Percentiles rank a stretch among this genome's conserved stretches.
Conservation (phyloP, 495 filamentous ascomycete species). For the Extremus antarcticus region DNA sequence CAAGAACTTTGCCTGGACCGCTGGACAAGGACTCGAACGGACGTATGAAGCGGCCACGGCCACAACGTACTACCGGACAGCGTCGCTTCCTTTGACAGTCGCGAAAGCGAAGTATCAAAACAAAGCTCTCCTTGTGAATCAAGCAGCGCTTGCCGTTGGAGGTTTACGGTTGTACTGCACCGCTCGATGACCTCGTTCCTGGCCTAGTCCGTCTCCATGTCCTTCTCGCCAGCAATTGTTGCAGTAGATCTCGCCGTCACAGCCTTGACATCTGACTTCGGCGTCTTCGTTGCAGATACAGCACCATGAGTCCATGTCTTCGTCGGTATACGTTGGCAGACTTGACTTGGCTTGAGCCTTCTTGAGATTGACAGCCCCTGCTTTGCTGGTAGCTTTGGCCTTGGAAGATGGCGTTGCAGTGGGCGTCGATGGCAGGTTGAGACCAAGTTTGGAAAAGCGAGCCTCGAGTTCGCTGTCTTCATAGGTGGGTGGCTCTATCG, state of each 20-base stretch:
- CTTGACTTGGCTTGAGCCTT: constrained; percentile 21
- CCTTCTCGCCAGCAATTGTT: constrained; percentile 57
- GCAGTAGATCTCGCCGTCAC: constrained; percentile 58
- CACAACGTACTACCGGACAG: too few relatives aligned
- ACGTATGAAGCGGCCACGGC: too few relatives aligned
- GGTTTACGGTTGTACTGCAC: constrained; percentile 7
- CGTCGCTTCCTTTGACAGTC: too few relatives aligned
- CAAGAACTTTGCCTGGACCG: too few relatives aligned
- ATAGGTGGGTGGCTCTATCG: constrained; percentile 10
- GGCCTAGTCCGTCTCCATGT: constrained; percentile 32
- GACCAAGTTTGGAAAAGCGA: constrained; percentile 16
- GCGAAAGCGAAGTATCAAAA: too few relatives aligned
- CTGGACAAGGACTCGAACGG: too few relatives aligned
- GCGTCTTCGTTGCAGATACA: constrained; percentile 60
- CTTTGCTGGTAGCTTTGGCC: constrained; percentile 9
- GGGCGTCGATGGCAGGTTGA: constrained; percentile 24
- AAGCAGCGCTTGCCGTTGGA: too few relatives aligned
- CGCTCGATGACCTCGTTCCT: constrained; percentile 17
- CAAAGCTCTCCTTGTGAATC: too few relatives aligned
- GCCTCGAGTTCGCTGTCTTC: constrained; percentile 18
- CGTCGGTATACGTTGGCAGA: constrained; percentile 40
- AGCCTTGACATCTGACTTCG: constrained; percentile 49
- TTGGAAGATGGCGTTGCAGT: constrained; percentile 15
- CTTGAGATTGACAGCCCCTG: not conserved
- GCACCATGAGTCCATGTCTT: constrained; percentile 59